A percentile compares a stretch with the other conserved stretches of the same genome.
phyloP scores from a whole-genome alignment of 1,284 basidiomycete species.

The Malassezia japonica region DNA sequence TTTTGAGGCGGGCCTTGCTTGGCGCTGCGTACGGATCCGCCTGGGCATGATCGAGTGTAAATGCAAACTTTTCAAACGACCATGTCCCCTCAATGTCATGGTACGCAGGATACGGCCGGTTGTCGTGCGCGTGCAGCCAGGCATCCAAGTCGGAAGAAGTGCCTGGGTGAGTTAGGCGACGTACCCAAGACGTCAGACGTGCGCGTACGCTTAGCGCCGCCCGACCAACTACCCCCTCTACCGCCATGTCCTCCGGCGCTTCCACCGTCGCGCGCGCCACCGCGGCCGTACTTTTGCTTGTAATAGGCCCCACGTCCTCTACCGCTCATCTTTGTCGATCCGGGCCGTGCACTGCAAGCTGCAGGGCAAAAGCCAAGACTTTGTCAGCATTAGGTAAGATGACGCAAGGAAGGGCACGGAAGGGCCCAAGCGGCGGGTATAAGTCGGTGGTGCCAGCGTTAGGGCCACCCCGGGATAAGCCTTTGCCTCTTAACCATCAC shows the following conservation, averaged over 20 bases:
- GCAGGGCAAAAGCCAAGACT: no score
- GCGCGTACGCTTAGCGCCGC: slow-evolving; percentile 3
- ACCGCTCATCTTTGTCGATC: not conserved
- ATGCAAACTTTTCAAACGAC: slow-evolving; percentile 9
- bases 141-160: not conserved
- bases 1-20: slow-evolving; percentile 9
- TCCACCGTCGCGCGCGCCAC: not conserved
- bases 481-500: no score
- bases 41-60: slow-evolving; percentile 15
- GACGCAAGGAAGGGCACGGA: no score
- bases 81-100: slow-evolving; percentile 16
- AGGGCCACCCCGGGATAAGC: not conserved
- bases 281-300: slow-evolving; percentile 9
- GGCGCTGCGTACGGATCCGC: slow-evolving; percentile 19
- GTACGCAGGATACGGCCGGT: slow-evolving; percentile 17
- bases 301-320: slow-evolving; percentile 15
- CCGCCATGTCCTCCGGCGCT: not conserved
- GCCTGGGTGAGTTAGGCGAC: not conserved
- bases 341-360: not conserved
- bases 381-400: not conserved
- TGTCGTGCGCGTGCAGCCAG: slow-evolving; percentile 7
- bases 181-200: not conserved
- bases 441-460: not conserved
- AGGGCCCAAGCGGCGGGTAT: not conserved
- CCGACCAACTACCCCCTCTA: not conserved